phyloP scores from a whole-genome alignment of 306 rosid species.

The Trifolium repens region DNA sequence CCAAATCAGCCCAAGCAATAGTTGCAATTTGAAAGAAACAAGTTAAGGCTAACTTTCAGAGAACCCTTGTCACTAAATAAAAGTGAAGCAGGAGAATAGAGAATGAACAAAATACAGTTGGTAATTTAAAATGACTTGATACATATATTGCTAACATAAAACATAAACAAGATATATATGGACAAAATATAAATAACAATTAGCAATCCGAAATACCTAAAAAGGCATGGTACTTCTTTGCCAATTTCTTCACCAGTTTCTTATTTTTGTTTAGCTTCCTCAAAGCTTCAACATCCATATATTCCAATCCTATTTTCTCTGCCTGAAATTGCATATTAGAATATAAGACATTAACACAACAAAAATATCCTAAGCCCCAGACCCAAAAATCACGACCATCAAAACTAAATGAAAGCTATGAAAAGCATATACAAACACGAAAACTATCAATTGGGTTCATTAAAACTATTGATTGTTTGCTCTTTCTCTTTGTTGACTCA shows the following conservation, averaged over 20 bases:
- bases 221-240: constrained; percentile 9
- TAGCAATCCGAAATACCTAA: not conserved
- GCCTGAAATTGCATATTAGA: not conserved
- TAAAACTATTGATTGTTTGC: no score
- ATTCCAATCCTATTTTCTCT: not conserved
- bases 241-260: not conserved
- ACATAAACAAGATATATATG: not conserved
- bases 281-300: not conserved
- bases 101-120: not conserved
- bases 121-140: no score
- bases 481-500: no score
- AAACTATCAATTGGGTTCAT: no score
- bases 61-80: not conserved
- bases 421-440: no score
- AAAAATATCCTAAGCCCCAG: not conserved
- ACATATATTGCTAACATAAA: not conserved
- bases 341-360: not conserved
- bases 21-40: not conserved
- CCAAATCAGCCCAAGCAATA: not conserved
- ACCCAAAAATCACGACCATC: not conserved
- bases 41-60: not conserved
- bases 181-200: not conserved
- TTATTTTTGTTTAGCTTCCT: constrained; percentile 1
- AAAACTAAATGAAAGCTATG: not conserved
- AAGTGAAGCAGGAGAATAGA: not conserved